Percentiles rank a stretch among this genome's conserved stretches.
phyloP scores from a whole-genome alignment of 2,329 filamentous ascomycete genomes.

The Penicillium aurantiogriseum region DNA sequence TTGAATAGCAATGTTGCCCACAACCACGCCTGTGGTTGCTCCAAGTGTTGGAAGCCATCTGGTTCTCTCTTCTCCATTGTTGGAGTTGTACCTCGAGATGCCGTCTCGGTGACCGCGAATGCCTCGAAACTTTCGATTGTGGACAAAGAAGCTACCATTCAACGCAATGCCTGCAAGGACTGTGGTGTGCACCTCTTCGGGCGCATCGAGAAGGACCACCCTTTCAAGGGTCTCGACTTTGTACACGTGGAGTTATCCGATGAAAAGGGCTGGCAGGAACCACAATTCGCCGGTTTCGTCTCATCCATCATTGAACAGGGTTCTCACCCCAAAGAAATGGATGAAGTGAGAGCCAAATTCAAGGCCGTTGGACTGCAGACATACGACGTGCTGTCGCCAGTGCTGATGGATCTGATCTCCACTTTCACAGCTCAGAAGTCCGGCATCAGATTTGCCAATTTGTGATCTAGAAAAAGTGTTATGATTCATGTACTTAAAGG shows the following conservation, averaged over 20 bases:
- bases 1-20: slow-evolving; percentile 60
- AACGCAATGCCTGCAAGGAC: slow-evolving; percentile 59
- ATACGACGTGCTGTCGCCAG: slow-evolving; percentile 62
- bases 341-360: slow-evolving; percentile 55
- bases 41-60: slow-evolving; percentile 68
- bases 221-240: slow-evolving; percentile 69
- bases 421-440: slow-evolving; percentile 55
- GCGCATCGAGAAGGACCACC: slow-evolving; percentile 62
- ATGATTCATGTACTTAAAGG: not conserved
- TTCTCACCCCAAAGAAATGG: slow-evolving; percentile 56
- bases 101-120: slow-evolving; percentile 59
- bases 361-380: slow-evolving; percentile 56
- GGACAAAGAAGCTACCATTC: slow-evolving; percentile 58
- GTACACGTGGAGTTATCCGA: slow-evolving; percentile 63
- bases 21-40: slow-evolving; percentile 71
- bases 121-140: slow-evolving; percentile 57
- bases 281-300: slow-evolving; percentile 68
- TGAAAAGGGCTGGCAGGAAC: slow-evolving; percentile 67
- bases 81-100: slow-evolving; percentile 58
- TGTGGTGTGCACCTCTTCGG: slow-evolving; percentile 65
- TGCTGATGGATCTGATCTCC: slow-evolving; percentile 62
- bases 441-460: slow-evolving; percentile 30
- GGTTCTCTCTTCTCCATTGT: slow-evolving; percentile 65
- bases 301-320: slow-evolving; percentile 68
- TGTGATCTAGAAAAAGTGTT: slow-evolving; percentile 15